A percentile compares a stretch with the other conserved stretches of the same genome.
phyloP scores from a whole-genome alignment of 106 monocot species.

The Dendrobium nobile region DNA sequence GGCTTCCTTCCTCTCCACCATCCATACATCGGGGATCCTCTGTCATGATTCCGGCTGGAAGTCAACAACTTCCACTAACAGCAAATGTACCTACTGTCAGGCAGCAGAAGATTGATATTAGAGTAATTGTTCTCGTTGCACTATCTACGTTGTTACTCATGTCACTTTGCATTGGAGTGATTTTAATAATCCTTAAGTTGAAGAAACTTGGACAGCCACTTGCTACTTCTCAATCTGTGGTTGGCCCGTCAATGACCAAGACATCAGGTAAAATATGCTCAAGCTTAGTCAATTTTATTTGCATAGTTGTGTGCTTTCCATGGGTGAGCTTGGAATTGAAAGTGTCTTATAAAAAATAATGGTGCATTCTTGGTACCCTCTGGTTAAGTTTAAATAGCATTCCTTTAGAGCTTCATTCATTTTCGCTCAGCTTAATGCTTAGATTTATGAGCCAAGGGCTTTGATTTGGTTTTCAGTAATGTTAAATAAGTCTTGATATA shows the following conservation, averaged over 20 bases:
- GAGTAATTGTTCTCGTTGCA: constrained; percentile 53
- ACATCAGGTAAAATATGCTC: constrained; percentile 50
- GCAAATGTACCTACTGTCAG: constrained; percentile 44
- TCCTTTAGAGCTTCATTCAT: background rate
- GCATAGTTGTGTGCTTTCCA: background rate
- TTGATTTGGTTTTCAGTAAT: no score
- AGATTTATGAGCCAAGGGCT: no score
- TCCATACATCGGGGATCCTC: constrained; percentile 10
- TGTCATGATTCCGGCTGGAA: constrained; percentile 26
- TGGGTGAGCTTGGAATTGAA: background rate
- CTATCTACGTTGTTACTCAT: constrained; percentile 41
- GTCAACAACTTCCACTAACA: constrained; percentile 41
- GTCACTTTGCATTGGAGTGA: constrained; percentile 28
- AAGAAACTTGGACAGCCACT: constrained; percentile 22
- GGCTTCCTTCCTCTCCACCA: constrained; percentile 68
- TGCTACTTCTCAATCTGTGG: constrained; percentile 18
- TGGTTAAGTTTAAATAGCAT: background rate
- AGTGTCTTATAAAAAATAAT: background rate
- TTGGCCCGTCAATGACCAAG: constrained; percentile 33
- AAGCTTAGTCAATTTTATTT: background rate
- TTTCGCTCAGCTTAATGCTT: no score
- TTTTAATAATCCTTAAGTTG: constrained; percentile 37
- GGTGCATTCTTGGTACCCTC: background rate
- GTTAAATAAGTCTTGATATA: no score
- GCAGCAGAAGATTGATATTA: constrained; percentile 50